Conservation (phyloP, 2,329 filamentous ascomycete genomes). For the Penicillium sp. region DNA sequence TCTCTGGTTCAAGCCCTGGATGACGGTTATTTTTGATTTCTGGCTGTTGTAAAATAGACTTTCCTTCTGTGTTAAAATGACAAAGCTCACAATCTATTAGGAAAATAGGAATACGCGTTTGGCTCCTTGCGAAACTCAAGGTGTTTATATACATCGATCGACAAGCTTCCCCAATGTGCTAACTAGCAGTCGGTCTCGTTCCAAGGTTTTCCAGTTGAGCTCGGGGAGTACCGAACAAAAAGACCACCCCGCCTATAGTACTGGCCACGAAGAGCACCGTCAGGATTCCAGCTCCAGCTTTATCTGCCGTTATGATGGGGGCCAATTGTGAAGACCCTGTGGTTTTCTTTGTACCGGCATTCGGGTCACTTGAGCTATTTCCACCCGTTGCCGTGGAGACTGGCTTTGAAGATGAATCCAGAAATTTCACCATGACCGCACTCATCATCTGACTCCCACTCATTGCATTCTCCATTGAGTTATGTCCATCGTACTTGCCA, state of each 20-base stretch:
- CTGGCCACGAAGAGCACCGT: neutral
- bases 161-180: too few species aligned
- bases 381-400: slow-evolving; percentile 3
- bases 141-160: too few species aligned
- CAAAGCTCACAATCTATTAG: too few species aligned
- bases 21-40: too few species aligned
- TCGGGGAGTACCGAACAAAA: neutral
- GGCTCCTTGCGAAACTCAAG: too few species aligned
- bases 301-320: slow-evolving; percentile 1
- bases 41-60: too few species aligned
- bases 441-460: slow-evolving; percentile 62
- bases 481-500: slow-evolving; percentile 53
- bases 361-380: neutral
- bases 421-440: slow-evolving; percentile 3
- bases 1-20: too few species aligned
- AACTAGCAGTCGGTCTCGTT: too few species aligned
- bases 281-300: slow-evolving; percentile 4
- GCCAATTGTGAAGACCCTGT: neutral
- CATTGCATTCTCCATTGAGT: slow-evolving; percentile 70
- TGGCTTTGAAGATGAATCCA: neutral
- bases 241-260: neutral
- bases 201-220: neutral
- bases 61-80: too few species aligned
- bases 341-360: neutral
- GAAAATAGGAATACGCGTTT: too few species aligned